Evolutionary conservation across 495 filamentous ascomycete genomes (phyloP).

Genomic region (Acidiella bohemica): DNA sequence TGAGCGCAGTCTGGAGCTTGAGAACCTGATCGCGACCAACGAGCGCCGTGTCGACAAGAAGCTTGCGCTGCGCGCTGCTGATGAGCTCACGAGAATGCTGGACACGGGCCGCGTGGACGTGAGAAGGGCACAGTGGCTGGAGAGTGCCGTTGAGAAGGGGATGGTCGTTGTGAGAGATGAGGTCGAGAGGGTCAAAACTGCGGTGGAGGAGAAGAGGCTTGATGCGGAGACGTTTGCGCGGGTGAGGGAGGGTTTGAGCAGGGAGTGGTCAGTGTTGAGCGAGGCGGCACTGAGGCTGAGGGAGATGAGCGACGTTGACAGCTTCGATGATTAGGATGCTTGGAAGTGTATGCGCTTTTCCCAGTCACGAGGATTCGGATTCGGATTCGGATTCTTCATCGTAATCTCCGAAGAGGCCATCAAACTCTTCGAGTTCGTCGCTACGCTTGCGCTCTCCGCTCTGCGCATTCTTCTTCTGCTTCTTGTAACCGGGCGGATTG

Average conservation of each 20-base stretch:
- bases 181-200: background rate
- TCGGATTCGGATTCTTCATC: no score
- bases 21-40: conserved; percentile 1
- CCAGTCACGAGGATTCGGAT: no score
- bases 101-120: conserved; percentile 12
- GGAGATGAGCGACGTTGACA: conserved; percentile 6
- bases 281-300: conserved; percentile 9
- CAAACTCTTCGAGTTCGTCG: no score
- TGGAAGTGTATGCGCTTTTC: no score
- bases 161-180: conserved; percentile 2
- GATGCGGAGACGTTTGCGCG: background rate
- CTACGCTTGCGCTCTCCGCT: no score
- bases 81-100: conserved; percentile 7
- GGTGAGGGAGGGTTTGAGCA: conserved; percentile 6
- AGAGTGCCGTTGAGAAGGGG: conserved; percentile 9
- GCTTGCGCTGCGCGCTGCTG: conserved; percentile 7
- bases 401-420: no score
- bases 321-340: no score
- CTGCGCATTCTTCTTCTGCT: no score
- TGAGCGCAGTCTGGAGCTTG: conserved; percentile 1
- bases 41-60: conserved; percentile 6
- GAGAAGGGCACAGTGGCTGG: conserved; percentile 9
- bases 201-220: conserved; percentile 4
- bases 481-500: no score
- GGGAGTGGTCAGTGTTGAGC: conserved; percentile 5